phyloP scores from a whole-genome alignment of 306 rosid species.

The Prunus padus region DNA sequence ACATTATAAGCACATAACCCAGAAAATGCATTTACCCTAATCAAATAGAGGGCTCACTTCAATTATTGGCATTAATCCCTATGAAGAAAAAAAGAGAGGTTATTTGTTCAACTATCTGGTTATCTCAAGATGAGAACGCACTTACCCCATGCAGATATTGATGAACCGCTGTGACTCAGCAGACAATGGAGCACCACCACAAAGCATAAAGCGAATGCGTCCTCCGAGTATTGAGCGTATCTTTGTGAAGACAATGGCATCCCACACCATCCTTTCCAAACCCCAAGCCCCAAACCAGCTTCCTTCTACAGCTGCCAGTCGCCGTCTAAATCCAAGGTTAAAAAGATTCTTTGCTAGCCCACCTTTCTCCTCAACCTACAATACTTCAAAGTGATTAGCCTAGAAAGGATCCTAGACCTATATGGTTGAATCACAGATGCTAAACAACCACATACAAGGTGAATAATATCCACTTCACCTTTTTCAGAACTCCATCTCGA shows the following conservation, averaged over 20 bases:
- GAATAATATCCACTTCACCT: constrained; percentile 39
- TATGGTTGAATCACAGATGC: not conserved
- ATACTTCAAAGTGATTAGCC: constrained; percentile 18
- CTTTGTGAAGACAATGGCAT: constrained; percentile 53
- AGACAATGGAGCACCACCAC: constrained; percentile 96
- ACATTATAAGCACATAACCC: not conserved
- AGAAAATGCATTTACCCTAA: not conserved
- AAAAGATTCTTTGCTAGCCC: constrained; percentile 68
- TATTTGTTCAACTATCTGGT: not conserved
- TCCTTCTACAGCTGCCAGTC: constrained; percentile 73
- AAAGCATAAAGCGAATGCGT: constrained; percentile 61
- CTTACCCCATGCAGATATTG: constrained; percentile 92
- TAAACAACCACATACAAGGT: not conserved
- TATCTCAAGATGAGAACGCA: constrained; percentile 7
- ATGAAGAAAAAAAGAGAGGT: not conserved
- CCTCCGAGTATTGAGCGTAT: constrained; percentile 74
- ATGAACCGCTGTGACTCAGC: constrained; percentile 76
- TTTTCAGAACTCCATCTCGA: constrained; percentile 81
- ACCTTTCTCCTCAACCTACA: constrained; percentile 72
- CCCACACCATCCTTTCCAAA: constrained; percentile 75
- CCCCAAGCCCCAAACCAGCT: constrained; percentile 99
- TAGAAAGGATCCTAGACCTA: constrained; percentile 5
- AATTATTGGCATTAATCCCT: not conserved
- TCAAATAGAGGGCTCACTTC: not conserved
- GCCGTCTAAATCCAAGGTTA: constrained; percentile 55